Evolutionary conservation across 2,329 filamentous ascomycete genomes (phyloP).

Genomic region (Didymella exigua): DNA sequence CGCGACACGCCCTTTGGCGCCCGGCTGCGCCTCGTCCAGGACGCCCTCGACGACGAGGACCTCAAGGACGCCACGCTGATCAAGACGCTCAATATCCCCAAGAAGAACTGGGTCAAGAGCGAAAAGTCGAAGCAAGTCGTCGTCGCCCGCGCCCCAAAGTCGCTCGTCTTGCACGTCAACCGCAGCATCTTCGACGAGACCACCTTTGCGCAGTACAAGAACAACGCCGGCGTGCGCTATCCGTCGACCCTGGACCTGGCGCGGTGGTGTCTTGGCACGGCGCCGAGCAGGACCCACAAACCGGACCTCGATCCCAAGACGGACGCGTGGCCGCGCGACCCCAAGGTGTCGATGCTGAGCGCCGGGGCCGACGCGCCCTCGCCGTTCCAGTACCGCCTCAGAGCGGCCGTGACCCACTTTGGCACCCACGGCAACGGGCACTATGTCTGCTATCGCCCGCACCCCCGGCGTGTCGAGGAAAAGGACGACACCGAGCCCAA

Average conservation of each 20-base stretch:
- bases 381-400: conserved; percentile 70
- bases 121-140: conserved; percentile 92
- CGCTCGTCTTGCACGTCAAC: conserved; percentile 86
- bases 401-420: conserved; percentile 85
- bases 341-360: conserved; percentile 73
- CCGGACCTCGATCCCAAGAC: conserved; percentile 39
- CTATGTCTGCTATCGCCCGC: conserved; percentile 87
- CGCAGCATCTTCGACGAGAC: conserved; percentile 87
- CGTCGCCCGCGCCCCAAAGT: conserved; percentile 79
- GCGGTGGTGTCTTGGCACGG: conserved; percentile 80
- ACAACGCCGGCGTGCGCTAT: conserved; percentile 78
- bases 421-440: conserved; percentile 94
- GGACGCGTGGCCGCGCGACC: conserved; percentile 74
- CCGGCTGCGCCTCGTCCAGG: conserved; percentile 69
- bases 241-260: conserved; percentile 75
- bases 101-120: conserved; percentile 71
- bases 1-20: conserved; percentile 53
- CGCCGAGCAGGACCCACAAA: conserved; percentile 32
- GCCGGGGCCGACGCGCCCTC: conserved; percentile 43
- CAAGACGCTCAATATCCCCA: conserved; percentile 53
- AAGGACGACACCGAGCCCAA: conserved; percentile 3
- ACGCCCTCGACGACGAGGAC: conserved; percentile 77
- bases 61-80: conserved; percentile 63
- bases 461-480: conserved; percentile 49
- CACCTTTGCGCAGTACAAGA: conserved; percentile 82